A percentile compares a stretch with the other conserved stretches of the same genome.
These are phyloP conservation scores for Aleurites moluccanus DNA, from an alignment of 441 rosid genomes.

Conservation along the genomic window DNA sequence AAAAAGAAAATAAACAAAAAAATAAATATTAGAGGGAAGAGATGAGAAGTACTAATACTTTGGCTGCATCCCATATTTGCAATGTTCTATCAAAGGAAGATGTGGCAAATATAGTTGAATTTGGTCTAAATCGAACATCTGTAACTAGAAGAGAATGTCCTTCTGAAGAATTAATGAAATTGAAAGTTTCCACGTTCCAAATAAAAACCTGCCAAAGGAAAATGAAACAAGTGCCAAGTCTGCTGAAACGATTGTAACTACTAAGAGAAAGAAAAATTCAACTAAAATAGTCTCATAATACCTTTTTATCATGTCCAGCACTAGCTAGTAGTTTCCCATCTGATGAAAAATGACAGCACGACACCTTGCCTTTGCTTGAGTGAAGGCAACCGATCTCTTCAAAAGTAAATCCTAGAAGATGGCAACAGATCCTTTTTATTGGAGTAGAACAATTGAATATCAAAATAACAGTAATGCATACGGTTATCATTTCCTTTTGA, in stretches of 20 bases:
- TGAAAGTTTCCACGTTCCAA: conserved; percentile 37
- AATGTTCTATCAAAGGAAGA: conserved; percentile 48
- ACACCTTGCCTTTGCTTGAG: conserved; percentile 35
- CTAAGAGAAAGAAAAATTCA: conserved; percentile 8
- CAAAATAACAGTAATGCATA: not conserved
- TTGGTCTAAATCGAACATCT: conserved; percentile 44
- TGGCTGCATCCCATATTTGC: conserved; percentile 47
- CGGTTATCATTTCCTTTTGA: not conserved
- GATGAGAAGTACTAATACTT: conserved; percentile 22
- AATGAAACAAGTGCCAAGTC: conserved; percentile 11
- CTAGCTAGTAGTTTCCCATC: conserved; percentile 44
- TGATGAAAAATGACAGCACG: conserved; percentile 48
- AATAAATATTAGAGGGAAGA: not conserved
- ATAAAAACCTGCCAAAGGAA: conserved; percentile 35
- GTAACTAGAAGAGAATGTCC: conserved; percentile 36
- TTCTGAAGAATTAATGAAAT: conserved; percentile 27
- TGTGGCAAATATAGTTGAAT: conserved; percentile 35
- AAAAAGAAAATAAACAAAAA: not conserved
- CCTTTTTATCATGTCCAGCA: conserved; percentile 49
- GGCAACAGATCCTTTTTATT: not conserved
- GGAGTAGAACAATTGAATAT: not conserved
- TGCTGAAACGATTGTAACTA: not conserved
- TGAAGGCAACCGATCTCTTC: conserved; percentile 32
- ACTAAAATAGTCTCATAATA: conserved; percentile 14
- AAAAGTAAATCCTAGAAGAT: conserved; percentile 37